Conservation (phyloP, 331 rosid genomes). For the Quercus lobata region DNA sequence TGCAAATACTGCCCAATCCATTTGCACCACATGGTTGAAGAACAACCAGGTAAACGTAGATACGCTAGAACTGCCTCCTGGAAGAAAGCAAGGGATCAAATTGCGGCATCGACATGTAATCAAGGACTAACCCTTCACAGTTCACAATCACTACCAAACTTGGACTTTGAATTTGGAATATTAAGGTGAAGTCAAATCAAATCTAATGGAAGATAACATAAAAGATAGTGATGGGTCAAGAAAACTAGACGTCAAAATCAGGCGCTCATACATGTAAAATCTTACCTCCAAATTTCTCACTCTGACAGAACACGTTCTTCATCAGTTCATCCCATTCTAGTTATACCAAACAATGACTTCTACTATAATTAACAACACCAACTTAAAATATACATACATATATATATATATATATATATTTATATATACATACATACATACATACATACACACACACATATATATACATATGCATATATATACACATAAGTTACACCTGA, state of each 20-base stretch:
- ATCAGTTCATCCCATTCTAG: no score
- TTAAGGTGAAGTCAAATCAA: not conserved
- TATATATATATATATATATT: fast-evolving
- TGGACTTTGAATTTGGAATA: not conserved
- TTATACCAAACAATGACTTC: no score
- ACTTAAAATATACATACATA: no score
- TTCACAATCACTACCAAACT: not conserved
- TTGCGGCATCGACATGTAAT: not conserved
- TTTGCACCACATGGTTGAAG: not conserved
- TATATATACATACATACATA: fast-evolving
- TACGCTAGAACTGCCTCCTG: not conserved
- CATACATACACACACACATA: no score
- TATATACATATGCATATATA: no score
- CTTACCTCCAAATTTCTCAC: no score
- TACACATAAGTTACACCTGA: no score
- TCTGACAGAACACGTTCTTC: no score
- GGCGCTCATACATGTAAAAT: not conserved
- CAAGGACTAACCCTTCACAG: not conserved
- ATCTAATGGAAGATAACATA: not conserved
- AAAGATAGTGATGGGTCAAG: not conserved
- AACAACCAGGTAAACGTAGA: not conserved
- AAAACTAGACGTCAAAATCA: not conserved
- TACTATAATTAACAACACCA: no score
- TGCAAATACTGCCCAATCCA: not conserved
- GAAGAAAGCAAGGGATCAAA: not conserved